Evolutionary conservation across 2,329 filamentous ascomycete species (phyloP).

Genomic region (Ophiognomonia clavigignenti-juglandacearum): DNA sequence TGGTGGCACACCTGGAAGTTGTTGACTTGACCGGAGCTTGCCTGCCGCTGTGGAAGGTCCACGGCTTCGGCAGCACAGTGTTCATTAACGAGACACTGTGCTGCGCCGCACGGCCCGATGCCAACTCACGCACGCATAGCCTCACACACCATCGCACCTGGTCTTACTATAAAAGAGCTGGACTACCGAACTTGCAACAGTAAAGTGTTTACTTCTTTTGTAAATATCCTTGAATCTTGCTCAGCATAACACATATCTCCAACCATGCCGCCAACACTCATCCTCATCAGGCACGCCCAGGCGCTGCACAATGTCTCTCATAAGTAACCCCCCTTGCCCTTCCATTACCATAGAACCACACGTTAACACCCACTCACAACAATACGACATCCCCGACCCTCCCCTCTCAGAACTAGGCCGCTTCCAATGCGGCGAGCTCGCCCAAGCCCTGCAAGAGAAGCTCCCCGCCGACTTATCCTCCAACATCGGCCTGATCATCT

Average conservation of each 20-base stretch:
- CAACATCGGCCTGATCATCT: constrained; percentile 50
- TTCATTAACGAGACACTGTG: background rate
- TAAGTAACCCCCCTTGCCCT: constrained; percentile 32
- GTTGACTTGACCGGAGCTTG: background rate
- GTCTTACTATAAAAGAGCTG: background rate
- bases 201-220: too few relatives aligned
- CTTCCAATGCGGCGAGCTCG: constrained; percentile 41
- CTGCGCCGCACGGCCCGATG: background rate
- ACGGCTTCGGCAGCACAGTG: background rate
- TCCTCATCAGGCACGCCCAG: constrained; percentile 88
- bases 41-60: too few relatives aligned
- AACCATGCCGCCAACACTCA: constrained; percentile 59
- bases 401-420: constrained; percentile 44
- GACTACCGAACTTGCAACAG: too few relatives aligned
- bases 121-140: background rate
- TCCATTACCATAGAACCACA: constrained; percentile 7
- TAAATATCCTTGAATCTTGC: too few relatives aligned
- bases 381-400: constrained; percentile 46
- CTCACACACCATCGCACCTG: background rate
- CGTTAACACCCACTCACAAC: constrained; percentile 31
- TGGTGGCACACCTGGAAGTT: background rate
- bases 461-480: constrained; percentile 32
- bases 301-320: constrained; percentile 49
- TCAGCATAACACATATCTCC: too few relatives aligned
- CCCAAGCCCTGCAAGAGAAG: constrained; percentile 35